These are phyloP conservation scores for Adiantum capillusveneris DNA, from an alignment of 75 land plant species.

Conservation along the genomic window DNA sequence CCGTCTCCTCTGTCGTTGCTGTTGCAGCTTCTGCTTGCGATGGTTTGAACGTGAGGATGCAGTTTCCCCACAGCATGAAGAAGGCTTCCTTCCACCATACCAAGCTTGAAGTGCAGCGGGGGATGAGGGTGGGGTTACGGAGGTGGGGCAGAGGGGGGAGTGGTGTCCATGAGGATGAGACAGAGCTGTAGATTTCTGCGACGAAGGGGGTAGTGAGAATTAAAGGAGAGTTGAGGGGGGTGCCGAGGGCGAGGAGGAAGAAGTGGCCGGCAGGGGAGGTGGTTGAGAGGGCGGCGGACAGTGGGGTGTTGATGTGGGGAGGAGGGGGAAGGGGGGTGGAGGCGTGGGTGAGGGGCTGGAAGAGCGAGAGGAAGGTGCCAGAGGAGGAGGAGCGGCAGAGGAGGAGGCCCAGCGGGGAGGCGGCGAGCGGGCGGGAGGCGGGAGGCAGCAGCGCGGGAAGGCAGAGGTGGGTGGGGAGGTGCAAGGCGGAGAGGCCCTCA, in stretches of 20 bases:
- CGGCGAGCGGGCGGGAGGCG: background rate
- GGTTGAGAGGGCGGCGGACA: no score
- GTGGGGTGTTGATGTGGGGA: no score
- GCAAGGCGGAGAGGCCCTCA: background rate
- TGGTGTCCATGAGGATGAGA: no score
- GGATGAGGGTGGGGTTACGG: no score
- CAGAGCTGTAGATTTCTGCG: no score
- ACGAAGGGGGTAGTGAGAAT: no score
- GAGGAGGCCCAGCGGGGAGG: background rate
- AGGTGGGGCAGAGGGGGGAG: no score
- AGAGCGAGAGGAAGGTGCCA: background rate
- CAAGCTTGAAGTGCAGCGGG: no score
- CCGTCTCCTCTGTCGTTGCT: background rate
- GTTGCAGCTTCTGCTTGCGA: no score
- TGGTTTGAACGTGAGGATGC: no score
- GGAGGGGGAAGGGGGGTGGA: background rate
- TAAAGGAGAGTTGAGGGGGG: background rate
- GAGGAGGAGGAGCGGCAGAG: background rate
- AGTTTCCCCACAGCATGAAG: no score
- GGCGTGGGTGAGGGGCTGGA: background rate
- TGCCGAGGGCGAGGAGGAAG: background rate
- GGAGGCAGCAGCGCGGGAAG: background rate
- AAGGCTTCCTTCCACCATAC: no score
- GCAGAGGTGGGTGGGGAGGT: background rate
- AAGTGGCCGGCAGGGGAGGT: background rate